A percentile compares a stretch with the other conserved stretches of the same genome.
These are phyloP conservation scores for Septoria linicola DNA, from an alignment of 2,329 filamentous ascomycete species.

Conservation along the genomic window DNA sequence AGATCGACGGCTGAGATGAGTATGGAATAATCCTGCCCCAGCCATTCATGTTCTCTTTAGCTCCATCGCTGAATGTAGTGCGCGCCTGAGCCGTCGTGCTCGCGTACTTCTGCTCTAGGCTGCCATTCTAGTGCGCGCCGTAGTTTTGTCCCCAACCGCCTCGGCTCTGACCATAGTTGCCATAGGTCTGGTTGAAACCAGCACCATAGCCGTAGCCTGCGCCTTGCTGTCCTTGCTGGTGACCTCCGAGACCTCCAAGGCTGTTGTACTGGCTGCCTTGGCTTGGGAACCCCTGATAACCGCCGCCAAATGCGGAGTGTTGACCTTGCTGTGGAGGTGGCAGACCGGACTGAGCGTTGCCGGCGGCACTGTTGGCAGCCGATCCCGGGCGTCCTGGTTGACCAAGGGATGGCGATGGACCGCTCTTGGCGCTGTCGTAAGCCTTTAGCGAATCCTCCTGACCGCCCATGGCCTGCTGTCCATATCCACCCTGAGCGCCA, in stretches of 20 bases:
- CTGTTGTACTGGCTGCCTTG: slow-evolving; percentile 53
- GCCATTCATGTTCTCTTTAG: slow-evolving; percentile 5
- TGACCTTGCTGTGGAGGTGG: slow-evolving; percentile 56
- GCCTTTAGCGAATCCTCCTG: slow-evolving; percentile 58
- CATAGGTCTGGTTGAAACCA: slow-evolving; percentile 39
- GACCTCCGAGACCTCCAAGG: slow-evolving; percentile 52
- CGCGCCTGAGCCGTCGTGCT: background rate
- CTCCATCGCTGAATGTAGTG: background rate
- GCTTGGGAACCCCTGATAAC: slow-evolving; percentile 53
- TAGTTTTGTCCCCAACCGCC: slow-evolving; percentile 40
- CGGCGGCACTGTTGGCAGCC: slow-evolving; percentile 58
- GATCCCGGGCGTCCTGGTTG: slow-evolving; percentile 64
- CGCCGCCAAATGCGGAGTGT: slow-evolving; percentile 56
- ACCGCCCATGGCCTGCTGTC: slow-evolving; percentile 48
- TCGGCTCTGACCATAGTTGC: slow-evolving; percentile 30
- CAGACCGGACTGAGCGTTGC: slow-evolving; percentile 52
- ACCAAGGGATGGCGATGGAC: slow-evolving; percentile 60
- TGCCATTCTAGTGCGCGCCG: slow-evolving; percentile 29
- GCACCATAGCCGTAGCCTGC: slow-evolving; percentile 39
- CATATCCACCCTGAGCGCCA: slow-evolving; percentile 51
- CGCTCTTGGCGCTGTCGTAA: slow-evolving; percentile 55
- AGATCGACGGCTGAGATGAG: background rate
- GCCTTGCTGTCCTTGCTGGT: slow-evolving; percentile 45
- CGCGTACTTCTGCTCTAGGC: slow-evolving; percentile 1
- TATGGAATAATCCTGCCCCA: background rate